Percentiles rank a stretch among this genome's conserved stretches.
Conservation (phyloP, 768 basidiomycete genomes). For the Boletales sp. region DNA sequence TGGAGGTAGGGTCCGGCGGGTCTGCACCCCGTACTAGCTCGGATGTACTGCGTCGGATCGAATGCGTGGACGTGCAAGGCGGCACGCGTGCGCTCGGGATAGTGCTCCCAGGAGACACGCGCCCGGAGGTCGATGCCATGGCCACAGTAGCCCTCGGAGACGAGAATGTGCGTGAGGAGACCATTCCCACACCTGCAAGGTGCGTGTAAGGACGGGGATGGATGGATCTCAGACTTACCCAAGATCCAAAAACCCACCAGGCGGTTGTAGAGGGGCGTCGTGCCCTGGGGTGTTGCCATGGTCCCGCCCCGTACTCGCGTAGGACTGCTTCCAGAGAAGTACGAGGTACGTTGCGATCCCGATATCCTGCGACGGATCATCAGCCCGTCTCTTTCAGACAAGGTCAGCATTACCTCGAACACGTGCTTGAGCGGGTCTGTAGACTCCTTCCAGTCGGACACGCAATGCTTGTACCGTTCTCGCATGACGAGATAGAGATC, state of each 20-base stretch:
- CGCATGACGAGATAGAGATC: constrained; percentile 88
- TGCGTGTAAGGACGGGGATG: neutral
- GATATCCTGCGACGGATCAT: constrained; percentile 61
- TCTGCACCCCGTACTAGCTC: neutral
- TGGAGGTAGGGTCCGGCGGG: constrained; percentile 28
- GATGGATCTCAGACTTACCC: constrained; percentile 47
- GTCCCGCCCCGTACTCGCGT: constrained; percentile 16
- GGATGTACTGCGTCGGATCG: constrained; percentile 44
- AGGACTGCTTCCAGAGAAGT: constrained; percentile 84
- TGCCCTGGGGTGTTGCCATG: too few relatives aligned
- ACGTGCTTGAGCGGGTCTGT: constrained; percentile 91
- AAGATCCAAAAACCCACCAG: constrained; percentile 84
- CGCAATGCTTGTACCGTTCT: constrained; percentile 75
- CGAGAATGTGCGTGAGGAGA: constrained; percentile 83
- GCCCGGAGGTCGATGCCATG: constrained; percentile 83
- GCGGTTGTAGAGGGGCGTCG: constrained; percentile 55
- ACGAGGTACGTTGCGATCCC: constrained; percentile 93
- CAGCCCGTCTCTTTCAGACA: neutral
- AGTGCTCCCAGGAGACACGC: constrained; percentile 80
- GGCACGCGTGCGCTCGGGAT: constrained; percentile 58
- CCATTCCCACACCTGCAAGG: constrained; percentile 82
- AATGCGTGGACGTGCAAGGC: constrained; percentile 67
- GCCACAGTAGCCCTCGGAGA: constrained; percentile 80
- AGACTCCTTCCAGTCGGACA: constrained; percentile 71
- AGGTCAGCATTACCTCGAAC: constrained; percentile 57